A percentile compares a stretch with the other conserved stretches of the same genome.
phyloP scores from a whole-genome alignment of 2,329 filamentous ascomycete species.

The Sarocladium oryzae region DNA sequence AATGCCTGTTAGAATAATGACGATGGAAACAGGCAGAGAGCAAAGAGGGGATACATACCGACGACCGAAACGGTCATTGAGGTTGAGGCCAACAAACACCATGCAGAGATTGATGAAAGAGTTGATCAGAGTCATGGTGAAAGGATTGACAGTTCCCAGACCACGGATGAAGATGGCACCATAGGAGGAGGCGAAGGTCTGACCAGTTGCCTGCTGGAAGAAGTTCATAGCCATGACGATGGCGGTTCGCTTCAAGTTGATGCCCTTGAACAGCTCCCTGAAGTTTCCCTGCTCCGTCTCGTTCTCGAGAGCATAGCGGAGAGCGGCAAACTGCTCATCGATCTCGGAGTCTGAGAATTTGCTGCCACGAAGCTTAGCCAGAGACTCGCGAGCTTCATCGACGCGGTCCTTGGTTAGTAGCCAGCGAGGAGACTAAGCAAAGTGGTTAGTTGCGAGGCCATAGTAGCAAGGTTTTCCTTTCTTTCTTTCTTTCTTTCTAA shows the following conservation, averaged over 20 bases:
- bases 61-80: not conserved
- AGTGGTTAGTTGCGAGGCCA: no score
- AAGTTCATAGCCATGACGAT: conserved; percentile 21
- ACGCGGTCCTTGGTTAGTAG: conserved; percentile 19
- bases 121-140: conserved; percentile 16
- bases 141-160: conserved; percentile 22
- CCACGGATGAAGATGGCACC: conserved; percentile 22
- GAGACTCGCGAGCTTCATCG: conserved; percentile 20
- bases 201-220: conserved; percentile 22
- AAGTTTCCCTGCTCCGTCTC: conserved; percentile 15
- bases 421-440: conserved; percentile 21
- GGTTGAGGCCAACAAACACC: conserved; percentile 2
- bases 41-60: not conserved
- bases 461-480: no score
- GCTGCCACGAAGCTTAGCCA: conserved; percentile 17
- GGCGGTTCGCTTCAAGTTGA: conserved; percentile 17
- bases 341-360: conserved; percentile 13
- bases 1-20: not conserved
- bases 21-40: not conserved
- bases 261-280: conserved; percentile 13
- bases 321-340: conserved; percentile 13
- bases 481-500: no score
- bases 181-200: conserved; percentile 21
- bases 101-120: conserved; percentile 12
- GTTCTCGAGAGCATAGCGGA: conserved; percentile 17